phyloP scores from a whole-genome alignment of 257 asterid species.

The Penstemon barbatus region DNA sequence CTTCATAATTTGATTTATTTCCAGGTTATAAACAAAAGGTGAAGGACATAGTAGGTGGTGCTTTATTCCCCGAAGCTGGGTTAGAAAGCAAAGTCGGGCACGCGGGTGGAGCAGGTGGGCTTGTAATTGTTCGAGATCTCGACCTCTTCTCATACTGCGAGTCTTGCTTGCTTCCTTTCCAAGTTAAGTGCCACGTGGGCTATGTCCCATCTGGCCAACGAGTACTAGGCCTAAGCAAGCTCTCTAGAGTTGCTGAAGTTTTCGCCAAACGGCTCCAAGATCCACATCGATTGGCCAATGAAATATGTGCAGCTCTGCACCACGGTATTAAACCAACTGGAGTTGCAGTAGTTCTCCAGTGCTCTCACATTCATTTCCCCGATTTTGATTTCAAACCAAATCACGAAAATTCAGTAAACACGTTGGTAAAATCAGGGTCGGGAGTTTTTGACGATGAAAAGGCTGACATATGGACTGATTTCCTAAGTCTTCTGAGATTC shows the following conservation, averaged over 20 bases:
- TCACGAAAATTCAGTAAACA: constrained; percentile 57
- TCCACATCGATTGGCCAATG: constrained; percentile 80
- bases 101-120: constrained; percentile 95
- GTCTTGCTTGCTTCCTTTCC: constrained; percentile 95
- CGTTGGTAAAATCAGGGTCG: constrained; percentile 58
- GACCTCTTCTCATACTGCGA: constrained; percentile 89
- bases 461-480: constrained; percentile 69
- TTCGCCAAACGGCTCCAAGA: constrained; percentile 89
- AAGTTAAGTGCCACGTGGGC: constrained; percentile 87
- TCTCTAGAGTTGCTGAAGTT: constrained; percentile 86
- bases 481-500: constrained; percentile 66
- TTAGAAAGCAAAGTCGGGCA: constrained; percentile 68
- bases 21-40: constrained; percentile 79
- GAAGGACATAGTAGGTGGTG: constrained; percentile 75
- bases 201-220: constrained; percentile 79
- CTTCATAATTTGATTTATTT: constrained; percentile 1
- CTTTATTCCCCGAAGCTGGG: constrained; percentile 90
- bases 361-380: constrained; percentile 73
- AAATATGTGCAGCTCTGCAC: constrained; percentile 71
- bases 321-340: constrained; percentile 79
- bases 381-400: constrained; percentile 47
- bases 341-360: constrained; percentile 81
- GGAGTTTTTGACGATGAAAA: constrained; percentile 66
- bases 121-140: constrained; percentile 91
- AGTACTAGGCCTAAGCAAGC: constrained; percentile 90